Base-by-base conservation (phyloP, 176 grass and related monocot genomes). In the Triticum timopheevii region DNA sequence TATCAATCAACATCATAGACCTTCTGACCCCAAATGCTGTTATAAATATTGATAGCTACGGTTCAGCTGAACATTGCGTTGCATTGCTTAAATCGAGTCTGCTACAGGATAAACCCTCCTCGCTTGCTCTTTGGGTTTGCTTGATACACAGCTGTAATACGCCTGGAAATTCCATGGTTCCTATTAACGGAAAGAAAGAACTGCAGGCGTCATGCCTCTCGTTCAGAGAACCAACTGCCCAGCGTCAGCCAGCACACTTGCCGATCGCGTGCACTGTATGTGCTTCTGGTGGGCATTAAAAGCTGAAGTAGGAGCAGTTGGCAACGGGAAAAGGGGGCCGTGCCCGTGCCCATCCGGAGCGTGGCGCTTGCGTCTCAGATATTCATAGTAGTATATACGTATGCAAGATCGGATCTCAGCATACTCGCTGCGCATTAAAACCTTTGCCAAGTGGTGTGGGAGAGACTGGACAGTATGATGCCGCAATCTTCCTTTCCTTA, bases 351-450 rank as follows among this genome's bases (percentile, higher is more conserved):
- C 42, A 35, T 50, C 40, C 17, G 33, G 27, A 68, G 19, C 2
- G 58, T 11, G 17, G 20, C 35, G 19, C 28, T 33, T 33, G 65
- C 66, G 20, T 70, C 8, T 63, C 61, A 2, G 9, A 63, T 63
- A 23, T 63, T 25, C 61, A 63, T 63, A 6, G 16, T 54, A 54
- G 10, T 52, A 52, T 52, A 52, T 44, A 44, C 42, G 49, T 19
- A 19, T 7, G 50, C 77, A 19, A 45, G 23, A 81, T 7, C 62
- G 13, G 36, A 81, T 49, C 79, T 0, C 62, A 13, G 6, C 70
- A 73, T 81, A 67, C 6, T 66, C 2, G 77, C 61, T 27, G 77
- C 59, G 76, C 76, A 61, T 24, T 61, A 79, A 64, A 75, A 44
- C 24, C 0, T 13, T 23, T 40, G 65, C 9, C 68, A 6, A 71